Conservation (phyloP, 2,329 filamentous ascomycete genomes). For the Apiospora arundinis region DNA sequence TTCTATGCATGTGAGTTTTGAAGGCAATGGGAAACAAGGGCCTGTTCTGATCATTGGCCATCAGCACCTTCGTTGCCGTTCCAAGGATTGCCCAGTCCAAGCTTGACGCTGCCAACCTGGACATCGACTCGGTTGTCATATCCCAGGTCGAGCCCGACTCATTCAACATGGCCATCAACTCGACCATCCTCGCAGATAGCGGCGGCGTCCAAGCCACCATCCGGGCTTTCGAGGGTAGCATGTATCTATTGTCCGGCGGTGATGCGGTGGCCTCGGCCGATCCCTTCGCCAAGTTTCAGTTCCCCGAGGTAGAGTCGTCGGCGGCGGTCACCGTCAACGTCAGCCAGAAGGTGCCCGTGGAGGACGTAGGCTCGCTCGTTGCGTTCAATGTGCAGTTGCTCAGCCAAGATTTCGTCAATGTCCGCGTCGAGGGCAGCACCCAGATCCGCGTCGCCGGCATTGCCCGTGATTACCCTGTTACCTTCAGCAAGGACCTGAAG, state of each 20-base stretch:
- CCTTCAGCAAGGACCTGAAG: slow-evolving; percentile 62
- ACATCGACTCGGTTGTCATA: slow-evolving; percentile 58
- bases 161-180: slow-evolving; percentile 62
- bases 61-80: slow-evolving; percentile 61
- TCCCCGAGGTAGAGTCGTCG: slow-evolving; percentile 58
- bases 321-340: slow-evolving; percentile 59
- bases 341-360: slow-evolving; percentile 54
- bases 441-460: slow-evolving; percentile 58
- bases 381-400: slow-evolving; percentile 63
- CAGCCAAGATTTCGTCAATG: slow-evolving; percentile 54
- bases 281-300: slow-evolving; percentile 54
- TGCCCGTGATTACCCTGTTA: slow-evolving; percentile 53
- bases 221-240: slow-evolving; percentile 56
- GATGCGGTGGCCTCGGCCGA: slow-evolving; percentile 48
- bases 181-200: slow-evolving; percentile 58
- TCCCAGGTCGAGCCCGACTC: slow-evolving; percentile 51
- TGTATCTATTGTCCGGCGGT: slow-evolving; percentile 58
- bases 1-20: slow-evolving; percentile 65
- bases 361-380: slow-evolving; percentile 55
- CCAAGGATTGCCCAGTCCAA: slow-evolving; percentile 63
- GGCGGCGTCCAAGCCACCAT: slow-evolving; percentile 58
- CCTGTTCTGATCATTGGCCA: not conserved
- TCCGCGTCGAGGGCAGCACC: slow-evolving; percentile 60
- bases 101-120: slow-evolving; percentile 59
- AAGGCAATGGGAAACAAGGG: not conserved